These are phyloP conservation scores for Colletotrichum salicis DNA, from an alignment of 2,329 filamentous ascomycete species.

Conservation along the genomic window DNA sequence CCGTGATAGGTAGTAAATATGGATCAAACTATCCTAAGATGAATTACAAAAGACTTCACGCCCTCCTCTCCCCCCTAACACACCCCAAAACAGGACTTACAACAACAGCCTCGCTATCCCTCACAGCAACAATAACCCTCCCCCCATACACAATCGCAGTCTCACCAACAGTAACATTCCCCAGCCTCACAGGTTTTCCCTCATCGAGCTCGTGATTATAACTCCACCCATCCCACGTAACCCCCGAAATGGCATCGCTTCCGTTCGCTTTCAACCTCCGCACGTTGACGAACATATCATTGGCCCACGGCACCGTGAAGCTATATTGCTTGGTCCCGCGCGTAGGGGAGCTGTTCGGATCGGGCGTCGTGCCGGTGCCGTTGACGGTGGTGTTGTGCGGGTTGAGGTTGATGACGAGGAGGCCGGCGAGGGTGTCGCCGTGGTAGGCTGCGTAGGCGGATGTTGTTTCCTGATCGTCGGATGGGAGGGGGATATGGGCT, in stretches of 20 bases:
- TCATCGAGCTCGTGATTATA: constrained; percentile 69
- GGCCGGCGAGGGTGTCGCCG: constrained; percentile 52
- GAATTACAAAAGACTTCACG: not conserved
- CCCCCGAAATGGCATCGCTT: constrained; percentile 70
- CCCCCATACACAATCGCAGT: constrained; percentile 49
- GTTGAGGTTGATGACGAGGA: constrained; percentile 68
- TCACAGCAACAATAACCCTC: constrained; percentile 49
- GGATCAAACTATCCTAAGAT: no score
- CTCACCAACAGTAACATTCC: constrained; percentile 66
- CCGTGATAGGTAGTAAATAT: not conserved
- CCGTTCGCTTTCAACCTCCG: constrained; percentile 69
- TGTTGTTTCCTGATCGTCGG: constrained; percentile 47
- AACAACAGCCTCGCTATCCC: constrained; percentile 55
- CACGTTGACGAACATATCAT: constrained; percentile 45
- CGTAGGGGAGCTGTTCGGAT: constrained; percentile 43
- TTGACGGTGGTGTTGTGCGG: constrained; percentile 68
- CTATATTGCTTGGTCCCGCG: constrained; percentile 49
- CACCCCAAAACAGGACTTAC: constrained; percentile 38
- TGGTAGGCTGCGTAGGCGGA: constrained; percentile 68
- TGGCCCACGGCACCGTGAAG: constrained; percentile 49
- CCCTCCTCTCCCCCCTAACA: not conserved
- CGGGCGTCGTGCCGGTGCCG: constrained; percentile 45
- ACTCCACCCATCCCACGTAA: constrained; percentile 70
- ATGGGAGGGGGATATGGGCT: constrained; percentile 55
- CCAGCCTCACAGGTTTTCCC: constrained; percentile 63